Evolutionary conservation across 108 stramenopile species (phyloP), one percentile per base, ranked within the genome.

Genomic region (Skeletonema marinoi): DNA sequence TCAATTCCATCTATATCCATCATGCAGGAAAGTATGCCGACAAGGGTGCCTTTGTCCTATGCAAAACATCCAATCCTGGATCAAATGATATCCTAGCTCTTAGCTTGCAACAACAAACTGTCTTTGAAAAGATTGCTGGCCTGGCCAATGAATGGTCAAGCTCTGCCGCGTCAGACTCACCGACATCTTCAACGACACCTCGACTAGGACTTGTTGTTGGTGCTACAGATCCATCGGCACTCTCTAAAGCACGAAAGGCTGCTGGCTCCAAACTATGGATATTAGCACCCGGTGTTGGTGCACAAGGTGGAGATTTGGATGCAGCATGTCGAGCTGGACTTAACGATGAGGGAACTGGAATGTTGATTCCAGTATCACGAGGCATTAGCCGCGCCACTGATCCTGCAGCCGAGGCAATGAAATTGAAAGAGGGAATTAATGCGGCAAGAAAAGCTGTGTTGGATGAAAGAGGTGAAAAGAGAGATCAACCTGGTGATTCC

Each of bases 31-130:
- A 88, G 78, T 95, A 95, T 75, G 54, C 75, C 32, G 58, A 83
- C 36, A 89, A 93, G 56, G 99, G 98, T 17, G 97, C 94, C 14
- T 99, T 99, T 75, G 69, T 99, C 31, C 82, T 99, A 31, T 99
- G 99, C 93, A 98, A 98, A 92, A 99, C 99, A 46, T 98, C 97
- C 41, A 99, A 99, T 84, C 92, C 93, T 17, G 94, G 96, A 63
- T 94, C 96, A 32, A 89, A 94, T 59, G 98, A 99, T 66, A 36
- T 99, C 9, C 84, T 98, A 54, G 89, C 95, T 16, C 81, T 96
- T 9, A 31, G 73, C 4, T 77, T 98, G 54, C 54, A 44, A 75
- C 68, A 71, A 36, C 82, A 80, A 64, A 87, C 90, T 12, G 66
- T 98, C 4, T 98, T 88, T 70, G 96, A 98, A 80, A 78, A 87